These are phyloP conservation scores for Epichloe aotearoae DNA, from an alignment of 2,329 filamentous ascomycete species.

Conservation along the genomic window DNA sequence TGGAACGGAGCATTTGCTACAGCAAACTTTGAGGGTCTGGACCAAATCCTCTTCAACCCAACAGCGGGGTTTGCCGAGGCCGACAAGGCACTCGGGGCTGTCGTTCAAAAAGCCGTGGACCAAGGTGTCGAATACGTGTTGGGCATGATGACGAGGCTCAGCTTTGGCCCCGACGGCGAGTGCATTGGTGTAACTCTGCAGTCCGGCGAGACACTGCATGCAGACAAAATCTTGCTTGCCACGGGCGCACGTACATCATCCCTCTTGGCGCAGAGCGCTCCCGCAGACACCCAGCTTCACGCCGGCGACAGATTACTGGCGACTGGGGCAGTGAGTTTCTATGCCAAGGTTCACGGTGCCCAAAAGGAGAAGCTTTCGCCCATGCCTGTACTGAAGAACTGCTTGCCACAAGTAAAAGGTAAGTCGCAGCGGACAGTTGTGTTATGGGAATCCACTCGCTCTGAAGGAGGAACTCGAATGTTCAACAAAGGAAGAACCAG, in stretches of 20 bases:
- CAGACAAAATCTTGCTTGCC: slow-evolving; percentile 39
- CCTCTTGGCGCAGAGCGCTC: slow-evolving; percentile 37
- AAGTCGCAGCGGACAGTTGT: slow-evolving; percentile 7
- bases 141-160: slow-evolving; percentile 32
- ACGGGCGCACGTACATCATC: slow-evolving; percentile 44
- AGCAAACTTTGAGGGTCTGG: slow-evolving; percentile 41
- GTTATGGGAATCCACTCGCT: not conserved
- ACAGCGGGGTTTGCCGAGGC: slow-evolving; percentile 47
- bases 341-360: slow-evolving; percentile 23
- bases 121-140: slow-evolving; percentile 42
- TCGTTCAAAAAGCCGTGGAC: slow-evolving; percentile 37
- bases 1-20: slow-evolving; percentile 45
- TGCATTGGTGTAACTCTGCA: slow-evolving; percentile 36
- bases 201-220: slow-evolving; percentile 32
- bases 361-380: slow-evolving; percentile 34
- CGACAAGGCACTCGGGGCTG: slow-evolving; percentile 39
- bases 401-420: slow-evolving; percentile 28
- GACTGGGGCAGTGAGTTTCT: slow-evolving; percentile 37
- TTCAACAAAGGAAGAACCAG: too few relatives aligned
- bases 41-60: slow-evolving; percentile 43
- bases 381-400: slow-evolving; percentile 41
- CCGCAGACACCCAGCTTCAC: slow-evolving; percentile 35
- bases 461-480: too few relatives aligned
- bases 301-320: slow-evolving; percentile 40
- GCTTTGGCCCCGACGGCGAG: slow-evolving; percentile 30